phyloP scores from a whole-genome alignment of 2,329 filamentous ascomycete genomes.

The Ophiostoma populinum region DNA sequence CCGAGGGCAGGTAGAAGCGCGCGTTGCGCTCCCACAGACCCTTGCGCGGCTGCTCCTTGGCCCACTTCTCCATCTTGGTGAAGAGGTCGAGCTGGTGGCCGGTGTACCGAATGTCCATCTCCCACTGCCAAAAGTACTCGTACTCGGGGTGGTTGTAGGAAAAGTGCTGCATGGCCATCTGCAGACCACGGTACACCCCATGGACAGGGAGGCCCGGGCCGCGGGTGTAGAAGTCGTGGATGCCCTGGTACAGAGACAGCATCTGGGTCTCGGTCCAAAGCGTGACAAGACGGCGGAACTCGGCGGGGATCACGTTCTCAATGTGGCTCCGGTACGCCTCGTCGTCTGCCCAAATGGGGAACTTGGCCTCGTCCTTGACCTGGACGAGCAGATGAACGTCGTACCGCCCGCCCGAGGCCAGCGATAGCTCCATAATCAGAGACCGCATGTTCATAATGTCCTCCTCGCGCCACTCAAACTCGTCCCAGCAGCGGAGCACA shows the following conservation, averaged over 20 bases:
- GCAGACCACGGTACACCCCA: slow-evolving; percentile 79
- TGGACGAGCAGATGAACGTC: slow-evolving; percentile 75
- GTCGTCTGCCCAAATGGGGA: slow-evolving; percentile 65
- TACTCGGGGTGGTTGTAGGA: slow-evolving; percentile 77
- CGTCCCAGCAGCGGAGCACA: slow-evolving; percentile 67
- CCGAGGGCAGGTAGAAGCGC: slow-evolving; percentile 59
- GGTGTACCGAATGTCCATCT: slow-evolving; percentile 83
- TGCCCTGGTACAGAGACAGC: slow-evolving; percentile 73
- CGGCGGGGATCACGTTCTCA: slow-evolving; percentile 53
- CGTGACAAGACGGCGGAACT: slow-evolving; percentile 77
- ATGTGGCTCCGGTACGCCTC: slow-evolving; percentile 50
- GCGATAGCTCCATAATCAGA: slow-evolving; percentile 63
- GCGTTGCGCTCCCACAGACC: slow-evolving; percentile 67
- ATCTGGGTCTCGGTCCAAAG: slow-evolving; percentile 93
- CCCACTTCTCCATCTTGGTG: slow-evolving; percentile 51
- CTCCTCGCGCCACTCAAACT: slow-evolving; percentile 62
- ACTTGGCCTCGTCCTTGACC: slow-evolving; percentile 55
- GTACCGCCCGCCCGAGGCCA: slow-evolving; percentile 73
- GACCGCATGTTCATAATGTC: slow-evolving; percentile 69
- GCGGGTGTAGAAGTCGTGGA: slow-evolving; percentile 56
- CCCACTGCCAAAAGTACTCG: slow-evolving; percentile 88
- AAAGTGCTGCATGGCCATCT: slow-evolving; percentile 92
- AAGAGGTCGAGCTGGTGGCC: slow-evolving; percentile 71
- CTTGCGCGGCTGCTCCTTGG: slow-evolving; percentile 56
- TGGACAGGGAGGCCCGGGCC: slow-evolving; percentile 61